Evolutionary conservation across 208 protist species (phyloP).

Genomic region (Porcisia hertigi): DNA sequence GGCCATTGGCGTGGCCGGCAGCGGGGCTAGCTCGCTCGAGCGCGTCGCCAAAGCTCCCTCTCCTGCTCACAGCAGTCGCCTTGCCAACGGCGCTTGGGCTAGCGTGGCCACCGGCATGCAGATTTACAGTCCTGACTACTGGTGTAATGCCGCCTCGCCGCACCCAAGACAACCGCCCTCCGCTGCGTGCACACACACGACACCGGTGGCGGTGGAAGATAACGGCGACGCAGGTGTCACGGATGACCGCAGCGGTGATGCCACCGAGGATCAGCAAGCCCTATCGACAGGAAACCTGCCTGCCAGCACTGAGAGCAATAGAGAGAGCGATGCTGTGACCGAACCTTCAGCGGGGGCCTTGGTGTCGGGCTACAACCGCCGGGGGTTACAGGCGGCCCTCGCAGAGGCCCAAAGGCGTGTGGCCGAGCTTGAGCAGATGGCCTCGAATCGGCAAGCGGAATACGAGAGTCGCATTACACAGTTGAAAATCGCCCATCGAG

Average conservation of each 20-base stretch:
- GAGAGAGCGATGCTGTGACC: neutral
- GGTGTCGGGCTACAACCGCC: constrained; percentile 20
- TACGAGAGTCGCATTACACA: constrained; percentile 26
- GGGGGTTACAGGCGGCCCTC: constrained; percentile 25
- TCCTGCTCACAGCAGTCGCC: neutral
- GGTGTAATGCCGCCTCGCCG: constrained; percentile 28
- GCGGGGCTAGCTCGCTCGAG: neutral
- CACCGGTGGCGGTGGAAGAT: neutral
- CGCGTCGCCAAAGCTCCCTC: neutral
- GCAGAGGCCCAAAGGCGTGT: constrained; percentile 30
- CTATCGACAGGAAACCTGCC: neutral
- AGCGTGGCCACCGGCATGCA: neutral
- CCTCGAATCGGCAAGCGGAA: constrained; percentile 6
- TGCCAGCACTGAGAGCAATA: neutral
- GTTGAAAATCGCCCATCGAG: constrained; percentile 35
- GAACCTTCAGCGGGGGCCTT: neutral
- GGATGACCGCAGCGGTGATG: neutral
- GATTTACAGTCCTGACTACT: constrained; percentile 20
- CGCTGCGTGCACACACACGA: neutral
- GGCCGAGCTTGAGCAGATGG: constrained; percentile 23
- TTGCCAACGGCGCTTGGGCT: neutral
- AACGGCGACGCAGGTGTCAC: neutral
- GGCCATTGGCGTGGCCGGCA: neutral
- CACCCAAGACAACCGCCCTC: constrained; percentile 12
- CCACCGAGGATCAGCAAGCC: neutral